These are phyloP conservation scores for Xylaria multiplex DNA, from an alignment of 2,329 filamentous ascomycete genomes.

Conservation along the genomic window DNA sequence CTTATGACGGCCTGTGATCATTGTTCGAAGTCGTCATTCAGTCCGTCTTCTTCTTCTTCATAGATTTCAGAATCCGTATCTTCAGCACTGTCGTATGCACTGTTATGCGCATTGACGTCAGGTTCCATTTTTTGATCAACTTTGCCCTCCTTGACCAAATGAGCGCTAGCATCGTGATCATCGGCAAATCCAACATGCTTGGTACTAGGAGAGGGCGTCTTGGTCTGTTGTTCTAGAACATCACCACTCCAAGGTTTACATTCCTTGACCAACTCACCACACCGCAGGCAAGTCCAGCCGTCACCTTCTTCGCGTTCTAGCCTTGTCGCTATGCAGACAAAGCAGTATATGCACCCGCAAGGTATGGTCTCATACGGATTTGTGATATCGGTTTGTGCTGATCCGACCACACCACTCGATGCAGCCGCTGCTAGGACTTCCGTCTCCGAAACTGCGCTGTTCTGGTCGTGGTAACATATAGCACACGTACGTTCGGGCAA, in stretches of 20 bases:
- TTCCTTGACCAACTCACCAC: conserved; percentile 82
- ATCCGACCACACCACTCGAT: conserved; percentile 83
- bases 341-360: conserved; percentile 95
- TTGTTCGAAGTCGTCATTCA: conserved; percentile 45
- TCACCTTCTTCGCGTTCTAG: conserved; percentile 94
- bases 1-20: conserved; percentile 29
- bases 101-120: conserved; percentile 25
- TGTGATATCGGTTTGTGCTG: conserved; percentile 90
- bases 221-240: conserved; percentile 70
- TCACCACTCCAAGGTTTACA: conserved; percentile 94
- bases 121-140: conserved; percentile 32
- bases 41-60: conserved; percentile 49
- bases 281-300: conserved; percentile 90
- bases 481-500: conserved; percentile 94
- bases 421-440: conserved; percentile 78
- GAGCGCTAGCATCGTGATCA: conserved; percentile 51
- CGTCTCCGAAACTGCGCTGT: conserved; percentile 76
- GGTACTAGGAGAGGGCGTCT: conserved; percentile 53
- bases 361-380: conserved; percentile 94
- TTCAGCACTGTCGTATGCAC: conserved; percentile 36
- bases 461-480: conserved; percentile 96
- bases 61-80: conserved; percentile 49
- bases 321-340: conserved; percentile 89
- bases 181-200: conserved; percentile 73
- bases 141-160: conserved; percentile 42